phyloP scores from a whole-genome alignment of 1,284 basidiomycete species.

The Puccinia brachypodii region DNA sequence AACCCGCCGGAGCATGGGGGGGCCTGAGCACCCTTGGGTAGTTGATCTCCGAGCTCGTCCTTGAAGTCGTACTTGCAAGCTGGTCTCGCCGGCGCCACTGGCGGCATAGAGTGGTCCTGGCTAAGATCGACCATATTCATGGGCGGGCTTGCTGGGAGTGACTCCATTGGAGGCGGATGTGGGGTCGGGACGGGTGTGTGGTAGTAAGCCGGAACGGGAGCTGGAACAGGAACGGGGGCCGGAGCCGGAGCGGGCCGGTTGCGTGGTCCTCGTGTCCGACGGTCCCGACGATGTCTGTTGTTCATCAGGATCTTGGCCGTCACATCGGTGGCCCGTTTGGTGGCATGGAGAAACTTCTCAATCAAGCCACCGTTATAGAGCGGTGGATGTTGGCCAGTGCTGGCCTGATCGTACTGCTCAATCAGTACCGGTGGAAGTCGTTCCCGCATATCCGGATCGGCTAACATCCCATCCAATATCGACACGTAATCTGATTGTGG shows the following conservation, averaged over 20 bases:
- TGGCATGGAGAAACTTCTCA: constrained; percentile 24
- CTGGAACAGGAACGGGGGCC: no score
- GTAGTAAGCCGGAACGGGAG: neutral
- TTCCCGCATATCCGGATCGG: neutral
- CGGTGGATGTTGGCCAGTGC: neutral
- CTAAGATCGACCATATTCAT: neutral
- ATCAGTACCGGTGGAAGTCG: constrained; percentile 4
- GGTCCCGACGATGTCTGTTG: constrained; percentile 18
- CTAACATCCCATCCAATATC: neutral
- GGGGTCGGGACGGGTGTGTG: neutral
- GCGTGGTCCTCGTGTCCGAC: neutral
- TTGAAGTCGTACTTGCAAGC: no score
- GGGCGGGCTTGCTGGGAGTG: no score
- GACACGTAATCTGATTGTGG: neutral
- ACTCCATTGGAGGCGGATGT: neutral
- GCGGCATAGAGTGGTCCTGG: neutral
- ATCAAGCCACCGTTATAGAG: constrained; percentile 22
- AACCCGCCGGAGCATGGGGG: neutral
- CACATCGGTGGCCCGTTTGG: constrained; percentile 21
- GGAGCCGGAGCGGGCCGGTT: neutral
- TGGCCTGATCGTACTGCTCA: constrained; percentile 19
- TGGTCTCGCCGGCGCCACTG: neutral
- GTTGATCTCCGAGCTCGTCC: neutral
- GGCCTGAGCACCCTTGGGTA: neutral
- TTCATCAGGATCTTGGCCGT: neutral